Conservation (phyloP, 164 flowering plant genomes). For the Stephania japonica region DNA sequence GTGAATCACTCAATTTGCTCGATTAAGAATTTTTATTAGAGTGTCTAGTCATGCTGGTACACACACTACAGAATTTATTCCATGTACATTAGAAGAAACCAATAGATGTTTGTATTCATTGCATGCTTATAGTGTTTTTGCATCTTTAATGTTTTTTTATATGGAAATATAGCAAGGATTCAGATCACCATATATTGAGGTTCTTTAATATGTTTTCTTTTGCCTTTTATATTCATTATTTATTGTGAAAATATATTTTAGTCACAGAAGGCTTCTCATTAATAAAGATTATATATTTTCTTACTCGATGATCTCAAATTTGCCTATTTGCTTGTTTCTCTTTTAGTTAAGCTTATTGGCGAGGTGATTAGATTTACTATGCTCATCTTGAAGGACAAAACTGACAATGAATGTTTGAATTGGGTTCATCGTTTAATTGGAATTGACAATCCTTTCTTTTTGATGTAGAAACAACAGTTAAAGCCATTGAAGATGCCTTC, state of each 20-base stretch:
- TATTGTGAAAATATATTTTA: neutral
- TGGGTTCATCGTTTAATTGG: neutral
- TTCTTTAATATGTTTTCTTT: too few relatives aligned
- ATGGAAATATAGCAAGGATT: too few relatives aligned
- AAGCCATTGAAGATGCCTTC: slow-evolving; percentile 92
- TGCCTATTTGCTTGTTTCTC: neutral
- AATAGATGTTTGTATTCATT: too few relatives aligned
- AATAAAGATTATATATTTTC: neutral
- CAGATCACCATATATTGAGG: too few relatives aligned
- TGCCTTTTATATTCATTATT: neutral
- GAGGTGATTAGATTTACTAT: neutral
- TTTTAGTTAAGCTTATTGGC: neutral
- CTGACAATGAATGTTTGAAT: neutral
- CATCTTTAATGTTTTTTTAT: too few relatives aligned
- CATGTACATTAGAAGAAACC: too few relatives aligned
- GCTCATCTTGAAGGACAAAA: neutral
- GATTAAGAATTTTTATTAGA: too few relatives aligned
- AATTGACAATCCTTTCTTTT: neutral
- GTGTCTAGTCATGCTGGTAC: too few relatives aligned
- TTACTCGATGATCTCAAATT: neutral
- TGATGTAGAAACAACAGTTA: slow-evolving; percentile 75
- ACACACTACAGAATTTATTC: too few relatives aligned
- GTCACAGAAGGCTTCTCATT: neutral
- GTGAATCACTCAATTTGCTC: too few relatives aligned
- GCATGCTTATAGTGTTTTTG: too few relatives aligned